Evolutionary conservation across 352 stramenopile genomes (phyloP).

Genomic region (Phytopythium cucurbitacearum): DNA sequence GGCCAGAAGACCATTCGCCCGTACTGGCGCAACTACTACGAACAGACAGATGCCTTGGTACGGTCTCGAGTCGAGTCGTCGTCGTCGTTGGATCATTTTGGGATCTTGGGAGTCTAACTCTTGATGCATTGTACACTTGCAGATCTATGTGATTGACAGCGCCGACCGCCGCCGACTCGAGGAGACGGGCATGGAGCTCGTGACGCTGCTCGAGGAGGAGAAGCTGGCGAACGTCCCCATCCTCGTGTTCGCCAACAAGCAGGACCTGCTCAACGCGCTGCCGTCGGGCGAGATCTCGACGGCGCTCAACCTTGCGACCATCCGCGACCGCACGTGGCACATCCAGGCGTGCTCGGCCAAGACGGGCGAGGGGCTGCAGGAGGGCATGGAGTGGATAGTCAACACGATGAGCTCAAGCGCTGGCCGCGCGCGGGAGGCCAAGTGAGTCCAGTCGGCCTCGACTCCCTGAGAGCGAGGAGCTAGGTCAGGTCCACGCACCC

Average conservation of each 20-base stretch:
- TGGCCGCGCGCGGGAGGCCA: constrained; percentile 52
- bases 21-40: constrained; percentile 99
- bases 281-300: constrained; percentile 89
- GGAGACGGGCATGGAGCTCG: constrained; percentile 91
- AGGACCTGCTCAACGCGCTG: constrained; percentile 92
- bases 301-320: constrained; percentile 84
- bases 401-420: constrained; percentile 61
- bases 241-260: constrained; percentile 96
- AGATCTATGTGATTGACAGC: constrained; percentile 95
- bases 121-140: constrained; percentile 2
- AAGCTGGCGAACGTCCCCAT: constrained; percentile 92
- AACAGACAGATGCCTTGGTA: constrained; percentile 93
- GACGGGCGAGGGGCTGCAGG: constrained; percentile 86
- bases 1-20: constrained; percentile 98
- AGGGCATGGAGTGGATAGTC: constrained; percentile 87
- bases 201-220: constrained; percentile 92
- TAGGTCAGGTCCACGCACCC: background rate
- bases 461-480: background rate
- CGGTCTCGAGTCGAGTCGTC: background rate
- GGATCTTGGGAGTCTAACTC: background rate
- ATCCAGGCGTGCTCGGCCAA: constrained; percentile 91
- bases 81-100: background rate
- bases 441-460: constrained; percentile 25
- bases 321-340: constrained; percentile 88
- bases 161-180: constrained; percentile 90